phyloP scores from a whole-genome alignment of 805 yeast species.

The Candida montana region DNA sequence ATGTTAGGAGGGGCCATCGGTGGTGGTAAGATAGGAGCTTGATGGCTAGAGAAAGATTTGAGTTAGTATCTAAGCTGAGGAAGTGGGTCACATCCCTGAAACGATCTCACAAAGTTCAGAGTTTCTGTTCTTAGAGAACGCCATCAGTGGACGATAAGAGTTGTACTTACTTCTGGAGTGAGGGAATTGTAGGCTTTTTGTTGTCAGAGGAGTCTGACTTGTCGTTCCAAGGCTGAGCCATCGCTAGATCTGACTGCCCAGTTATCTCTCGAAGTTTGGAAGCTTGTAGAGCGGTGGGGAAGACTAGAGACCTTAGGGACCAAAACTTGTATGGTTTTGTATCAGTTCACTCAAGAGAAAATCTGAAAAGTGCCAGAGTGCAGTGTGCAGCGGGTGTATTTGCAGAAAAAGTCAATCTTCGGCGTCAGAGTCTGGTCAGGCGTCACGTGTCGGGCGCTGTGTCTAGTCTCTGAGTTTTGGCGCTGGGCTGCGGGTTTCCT shows the following conservation, averaged over 20 bases:
- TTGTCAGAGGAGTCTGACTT: slow-evolving; percentile 19
- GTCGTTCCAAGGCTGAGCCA: slow-evolving; percentile 26
- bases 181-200: slow-evolving; percentile 24
- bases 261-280: no score
- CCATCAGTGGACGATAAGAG: not conserved
- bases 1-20: slow-evolving; percentile 31
- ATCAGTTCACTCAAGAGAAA: not conserved
- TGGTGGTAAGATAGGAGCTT: slow-evolving; percentile 58
- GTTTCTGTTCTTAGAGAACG: no score
- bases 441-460: not conserved
- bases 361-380: not conserved
- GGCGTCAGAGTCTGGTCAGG: not conserved
- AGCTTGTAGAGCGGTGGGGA: no score
- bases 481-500: not conserved
- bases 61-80: slow-evolving; percentile 1
- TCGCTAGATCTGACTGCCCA: not conserved
- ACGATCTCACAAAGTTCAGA: no score
- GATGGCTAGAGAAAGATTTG: slow-evolving; percentile 36
- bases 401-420: not conserved
- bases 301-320: no score
- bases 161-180: slow-evolving; percentile 26
- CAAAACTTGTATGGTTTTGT: not conserved
- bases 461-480: not conserved
- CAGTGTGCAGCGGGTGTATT: not conserved
- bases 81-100: no score